A percentile compares a stretch with the other conserved stretches of the same genome.
Conservation (phyloP, 768 basidiomycete species). For the Pholiota molesta region DNA sequence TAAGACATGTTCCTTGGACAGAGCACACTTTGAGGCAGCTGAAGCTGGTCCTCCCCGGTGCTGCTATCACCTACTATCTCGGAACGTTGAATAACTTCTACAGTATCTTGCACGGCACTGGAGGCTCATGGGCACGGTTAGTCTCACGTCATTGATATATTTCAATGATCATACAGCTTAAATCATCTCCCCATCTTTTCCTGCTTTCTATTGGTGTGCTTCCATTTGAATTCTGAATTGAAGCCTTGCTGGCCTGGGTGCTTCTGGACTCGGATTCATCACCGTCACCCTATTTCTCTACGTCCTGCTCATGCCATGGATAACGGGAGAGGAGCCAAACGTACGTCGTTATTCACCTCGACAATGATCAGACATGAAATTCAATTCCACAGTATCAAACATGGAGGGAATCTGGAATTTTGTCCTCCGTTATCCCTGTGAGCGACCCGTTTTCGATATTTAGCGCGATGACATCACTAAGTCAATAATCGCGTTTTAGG, state of each 20-base stretch:
- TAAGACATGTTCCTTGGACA: constrained; percentile 30
- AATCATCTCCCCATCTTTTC: no score
- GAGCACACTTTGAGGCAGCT: constrained; percentile 67
- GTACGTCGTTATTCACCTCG: constrained; percentile 43
- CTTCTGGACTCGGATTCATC: constrained; percentile 57
- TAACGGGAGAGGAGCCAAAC: constrained; percentile 68
- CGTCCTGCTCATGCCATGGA: constrained; percentile 66
- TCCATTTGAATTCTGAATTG: not conserved
- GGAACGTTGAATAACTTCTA: constrained; percentile 56
- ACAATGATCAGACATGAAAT: not conserved
- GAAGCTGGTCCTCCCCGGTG: constrained; percentile 78
- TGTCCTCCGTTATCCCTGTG: constrained; percentile 71
- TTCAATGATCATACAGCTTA: not conserved
- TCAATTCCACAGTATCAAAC: constrained; percentile 56
- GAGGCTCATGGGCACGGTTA: constrained; percentile 57
- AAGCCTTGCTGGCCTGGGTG: constrained; percentile 48
- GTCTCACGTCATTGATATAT: constrained; percentile 24
- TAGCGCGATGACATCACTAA: constrained; percentile 2
- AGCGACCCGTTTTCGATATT: constrained; percentile 17
- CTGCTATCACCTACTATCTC: constrained; percentile 61
- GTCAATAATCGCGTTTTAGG: constrained; percentile 25
- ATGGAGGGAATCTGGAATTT: constrained; percentile 71
- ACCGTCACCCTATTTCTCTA: constrained; percentile 76
- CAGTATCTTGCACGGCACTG: constrained; percentile 38
- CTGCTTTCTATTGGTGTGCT: not conserved